Conservation (phyloP, 2,329 filamentous ascomycete species). For the Pseudohalonectria lignicola region DNA sequence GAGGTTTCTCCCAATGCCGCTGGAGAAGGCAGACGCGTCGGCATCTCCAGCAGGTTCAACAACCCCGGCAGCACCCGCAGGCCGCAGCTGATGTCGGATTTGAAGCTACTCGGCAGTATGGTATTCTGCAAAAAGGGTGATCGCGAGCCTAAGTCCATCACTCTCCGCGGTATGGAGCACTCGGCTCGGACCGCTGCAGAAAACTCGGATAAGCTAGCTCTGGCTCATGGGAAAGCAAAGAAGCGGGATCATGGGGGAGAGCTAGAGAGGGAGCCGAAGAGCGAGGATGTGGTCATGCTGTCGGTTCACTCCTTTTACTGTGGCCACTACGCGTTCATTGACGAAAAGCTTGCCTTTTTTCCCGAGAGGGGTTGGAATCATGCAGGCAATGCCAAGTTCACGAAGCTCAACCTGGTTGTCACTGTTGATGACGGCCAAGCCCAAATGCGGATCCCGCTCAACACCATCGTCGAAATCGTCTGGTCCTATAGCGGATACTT, state of each 20-base stretch:
- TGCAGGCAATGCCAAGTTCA: conserved; percentile 29
- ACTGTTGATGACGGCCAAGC: neutral
- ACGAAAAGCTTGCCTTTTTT: conserved; percentile 26
- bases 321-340: conserved; percentile 34
- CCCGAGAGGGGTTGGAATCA: conserved; percentile 23
- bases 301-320: conserved; percentile 15
- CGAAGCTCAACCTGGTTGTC: conserved; percentile 21
- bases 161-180: conserved; percentile 10
- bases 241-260: too few species aligned
- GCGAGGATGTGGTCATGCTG: neutral
- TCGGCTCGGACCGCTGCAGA: neutral
- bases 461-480: conserved; percentile 34
- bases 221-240: too few species aligned
- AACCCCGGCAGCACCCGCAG: too few species aligned
- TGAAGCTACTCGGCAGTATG: conserved; percentile 15
- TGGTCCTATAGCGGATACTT: conserved; percentile 24
- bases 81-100: conserved; percentile 9
- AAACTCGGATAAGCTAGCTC: conserved; percentile 7
- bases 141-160: conserved; percentile 5
- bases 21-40: too few species aligned
- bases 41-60: too few species aligned
- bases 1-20: too few species aligned
- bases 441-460: neutral
- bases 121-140: conserved; percentile 18
- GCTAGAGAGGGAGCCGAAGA: conserved; percentile 2